Conservation (phyloP, 2,329 filamentous ascomycete genomes). For the Phialophora tarda region DNA sequence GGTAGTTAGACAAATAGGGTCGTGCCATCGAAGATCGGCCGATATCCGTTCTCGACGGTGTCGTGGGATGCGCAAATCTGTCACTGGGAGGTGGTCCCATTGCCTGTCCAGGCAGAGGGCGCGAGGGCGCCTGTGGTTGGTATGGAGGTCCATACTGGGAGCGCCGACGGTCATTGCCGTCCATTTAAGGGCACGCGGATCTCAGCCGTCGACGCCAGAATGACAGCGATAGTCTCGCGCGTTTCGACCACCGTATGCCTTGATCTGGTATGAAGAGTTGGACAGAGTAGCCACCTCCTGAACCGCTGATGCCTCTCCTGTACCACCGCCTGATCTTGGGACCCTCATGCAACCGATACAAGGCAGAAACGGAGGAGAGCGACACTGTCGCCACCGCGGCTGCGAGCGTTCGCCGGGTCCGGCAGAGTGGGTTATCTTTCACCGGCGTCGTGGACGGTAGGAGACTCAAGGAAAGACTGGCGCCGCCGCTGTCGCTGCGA, state of each 20-base stretch:
- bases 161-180: constrained; percentile 73
- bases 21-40: constrained; percentile 46
- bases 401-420: background rate
- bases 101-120: constrained; percentile 40
- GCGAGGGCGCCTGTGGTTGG: constrained; percentile 55
- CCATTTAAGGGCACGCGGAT: constrained; percentile 62
- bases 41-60: constrained; percentile 46
- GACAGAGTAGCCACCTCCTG: constrained; percentile 21
- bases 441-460: background rate
- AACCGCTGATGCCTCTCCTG: constrained; percentile 27
- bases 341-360: constrained; percentile 27
- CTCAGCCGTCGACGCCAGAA: constrained; percentile 36
- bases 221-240: constrained; percentile 20
- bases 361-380: constrained; percentile 11
- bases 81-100: constrained; percentile 53
- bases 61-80: constrained; percentile 53
- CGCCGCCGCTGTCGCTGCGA: constrained; percentile 13
- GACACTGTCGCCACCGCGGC: constrained; percentile 7
- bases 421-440: background rate
- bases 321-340: constrained; percentile 16
- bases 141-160: constrained; percentile 75
- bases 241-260: constrained; percentile 5
- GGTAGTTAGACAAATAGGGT: constrained; percentile 47
- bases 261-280: constrained; percentile 13
- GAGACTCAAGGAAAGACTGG: constrained; percentile 10